A percentile compares a stretch with the other conserved stretches of the same genome.
Evolutionary conservation across 441 rosid species (phyloP).

Genomic region (Corymbia calophylla): DNA sequence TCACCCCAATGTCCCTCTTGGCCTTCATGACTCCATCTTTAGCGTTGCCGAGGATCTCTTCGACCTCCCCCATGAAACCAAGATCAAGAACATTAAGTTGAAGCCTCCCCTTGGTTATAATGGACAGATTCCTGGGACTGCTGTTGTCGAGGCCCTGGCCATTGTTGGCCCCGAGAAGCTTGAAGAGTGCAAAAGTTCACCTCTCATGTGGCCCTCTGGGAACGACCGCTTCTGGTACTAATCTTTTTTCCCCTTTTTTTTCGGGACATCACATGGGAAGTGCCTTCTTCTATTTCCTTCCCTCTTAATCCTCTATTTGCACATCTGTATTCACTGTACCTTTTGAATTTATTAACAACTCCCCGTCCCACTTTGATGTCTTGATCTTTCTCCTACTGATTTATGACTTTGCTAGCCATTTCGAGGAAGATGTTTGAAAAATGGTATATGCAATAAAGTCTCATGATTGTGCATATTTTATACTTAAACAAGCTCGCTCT

Average conservation of each 20-base stretch:
- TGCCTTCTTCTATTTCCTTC: background rate
- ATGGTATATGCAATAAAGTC: background rate
- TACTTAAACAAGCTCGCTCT: background rate
- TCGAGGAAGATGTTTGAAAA: background rate
- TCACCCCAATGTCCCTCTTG: slow-evolving; percentile 16
- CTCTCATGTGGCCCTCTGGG: slow-evolving; percentile 51
- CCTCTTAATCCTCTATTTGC: background rate
- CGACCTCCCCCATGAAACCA: slow-evolving; percentile 46
- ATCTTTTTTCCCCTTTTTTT: background rate
- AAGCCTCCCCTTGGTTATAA: slow-evolving; percentile 46
- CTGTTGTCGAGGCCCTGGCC: slow-evolving; percentile 50
- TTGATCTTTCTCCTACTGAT: background rate
- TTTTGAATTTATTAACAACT: background rate
- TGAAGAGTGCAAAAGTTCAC: slow-evolving; percentile 42
- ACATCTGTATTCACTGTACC: background rate
- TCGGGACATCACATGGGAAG: background rate
- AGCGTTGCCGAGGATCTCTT: slow-evolving; percentile 31
- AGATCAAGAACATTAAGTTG: slow-evolving; percentile 37
- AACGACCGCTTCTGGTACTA: slow-evolving; percentile 47
- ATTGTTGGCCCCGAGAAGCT: slow-evolving; percentile 31
- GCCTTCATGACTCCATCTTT: slow-evolving; percentile 24
- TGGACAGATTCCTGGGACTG: slow-evolving; percentile 30
- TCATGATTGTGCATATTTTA: background rate
- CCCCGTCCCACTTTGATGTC: background rate
- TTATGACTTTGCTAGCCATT: background rate